Conservation (phyloP, 2,329 filamentous ascomycete species). For the Purpureocillium takamizusanense region DNA sequence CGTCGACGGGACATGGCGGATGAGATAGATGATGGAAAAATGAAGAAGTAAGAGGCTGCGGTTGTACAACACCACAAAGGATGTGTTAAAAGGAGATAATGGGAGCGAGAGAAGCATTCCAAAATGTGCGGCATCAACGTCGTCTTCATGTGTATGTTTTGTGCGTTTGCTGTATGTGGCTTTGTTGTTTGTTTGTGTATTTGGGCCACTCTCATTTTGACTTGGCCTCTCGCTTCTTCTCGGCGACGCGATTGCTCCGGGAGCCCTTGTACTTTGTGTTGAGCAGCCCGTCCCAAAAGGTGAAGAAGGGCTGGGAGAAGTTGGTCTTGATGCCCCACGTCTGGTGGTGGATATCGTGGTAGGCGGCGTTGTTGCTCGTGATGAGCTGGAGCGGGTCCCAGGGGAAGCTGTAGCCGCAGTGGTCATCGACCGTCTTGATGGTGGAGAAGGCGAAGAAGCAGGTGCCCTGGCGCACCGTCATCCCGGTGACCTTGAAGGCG, state of each 20-base stretch:
- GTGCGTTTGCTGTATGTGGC: too few relatives aligned
- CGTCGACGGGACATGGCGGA: too few relatives aligned
- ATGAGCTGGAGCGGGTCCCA: constrained; percentile 90
- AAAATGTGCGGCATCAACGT: too few relatives aligned
- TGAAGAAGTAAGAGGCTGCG: too few relatives aligned
- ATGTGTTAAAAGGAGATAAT: too few relatives aligned
- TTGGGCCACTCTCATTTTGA: constrained; percentile 4
- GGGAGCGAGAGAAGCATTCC: too few relatives aligned
- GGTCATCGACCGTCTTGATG: constrained; percentile 95
- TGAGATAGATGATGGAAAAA: too few relatives aligned
- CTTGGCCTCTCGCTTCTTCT: constrained; percentile 22
- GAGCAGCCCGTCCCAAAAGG: constrained; percentile 81
- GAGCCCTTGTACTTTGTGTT: constrained; percentile 76
- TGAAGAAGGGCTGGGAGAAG: constrained; percentile 88
- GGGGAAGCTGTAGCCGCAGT: constrained; percentile 92
- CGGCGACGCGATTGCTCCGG: constrained; percentile 29
- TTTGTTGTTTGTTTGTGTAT: background rate
- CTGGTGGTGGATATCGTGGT: constrained; percentile 98
- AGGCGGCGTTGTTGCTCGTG: constrained; percentile 89
- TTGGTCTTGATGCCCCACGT: constrained; percentile 98
- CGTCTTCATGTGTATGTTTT: too few relatives aligned
- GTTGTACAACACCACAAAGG: too few relatives aligned
- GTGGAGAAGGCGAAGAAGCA: constrained; percentile 83
- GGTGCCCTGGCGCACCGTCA: constrained; percentile 82
- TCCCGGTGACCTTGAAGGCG: constrained; percentile 69